Percentiles rank a stretch among this genome's conserved stretches.
Evolutionary conservation across 2,329 filamentous ascomycete species (phyloP).

Genomic region (Fusarium mexicanum): DNA sequence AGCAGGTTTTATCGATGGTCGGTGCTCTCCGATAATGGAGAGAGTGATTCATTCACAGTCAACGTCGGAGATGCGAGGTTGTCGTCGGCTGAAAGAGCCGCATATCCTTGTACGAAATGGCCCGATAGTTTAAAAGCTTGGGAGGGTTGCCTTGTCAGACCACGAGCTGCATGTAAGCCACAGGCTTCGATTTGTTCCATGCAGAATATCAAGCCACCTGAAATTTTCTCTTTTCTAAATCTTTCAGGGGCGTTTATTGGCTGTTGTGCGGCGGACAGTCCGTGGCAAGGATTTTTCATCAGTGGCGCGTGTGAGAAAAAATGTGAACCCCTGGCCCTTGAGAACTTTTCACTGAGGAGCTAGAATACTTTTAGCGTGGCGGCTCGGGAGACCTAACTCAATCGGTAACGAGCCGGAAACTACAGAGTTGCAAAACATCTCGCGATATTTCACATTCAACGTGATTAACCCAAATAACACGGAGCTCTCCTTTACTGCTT

Average conservation of each 20-base stretch:
- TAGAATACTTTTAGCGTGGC: neutral
- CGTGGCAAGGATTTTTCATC: conserved; percentile 20
- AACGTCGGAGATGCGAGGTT: conserved; percentile 27
- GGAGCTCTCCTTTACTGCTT: neutral
- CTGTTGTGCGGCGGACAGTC: conserved; percentile 3
- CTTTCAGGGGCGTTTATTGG: conserved; percentile 12
- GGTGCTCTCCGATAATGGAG: conserved; percentile 20
- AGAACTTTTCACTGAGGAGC: neutral
- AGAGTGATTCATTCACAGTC: neutral
- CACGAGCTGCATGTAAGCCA: conserved; percentile 30
- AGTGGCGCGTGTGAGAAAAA: conserved; percentile 1
- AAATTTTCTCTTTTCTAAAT: conserved; percentile 10
- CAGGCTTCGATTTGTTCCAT: neutral
- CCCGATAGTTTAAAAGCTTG: conserved; percentile 1
- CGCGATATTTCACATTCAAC: conserved; percentile 27
- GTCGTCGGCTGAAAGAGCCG: conserved; percentile 24
- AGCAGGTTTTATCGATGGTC: neutral
- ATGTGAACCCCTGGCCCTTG: conserved; percentile 3
- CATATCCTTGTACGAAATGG: conserved; percentile 9
- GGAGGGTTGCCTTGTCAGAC: conserved; percentile 2
- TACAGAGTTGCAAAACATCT: conserved; percentile 16
- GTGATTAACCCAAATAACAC: neutral
- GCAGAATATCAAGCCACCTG: conserved; percentile 24
- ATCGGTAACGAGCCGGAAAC: conserved; percentile 19
- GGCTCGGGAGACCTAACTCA: conserved; percentile 8